Evolutionary conservation across 1,284 basidiomycete species (phyloP), one percentile per base, ranked within the genome.

Genomic region (Papiliotrema flavescens): DNA sequence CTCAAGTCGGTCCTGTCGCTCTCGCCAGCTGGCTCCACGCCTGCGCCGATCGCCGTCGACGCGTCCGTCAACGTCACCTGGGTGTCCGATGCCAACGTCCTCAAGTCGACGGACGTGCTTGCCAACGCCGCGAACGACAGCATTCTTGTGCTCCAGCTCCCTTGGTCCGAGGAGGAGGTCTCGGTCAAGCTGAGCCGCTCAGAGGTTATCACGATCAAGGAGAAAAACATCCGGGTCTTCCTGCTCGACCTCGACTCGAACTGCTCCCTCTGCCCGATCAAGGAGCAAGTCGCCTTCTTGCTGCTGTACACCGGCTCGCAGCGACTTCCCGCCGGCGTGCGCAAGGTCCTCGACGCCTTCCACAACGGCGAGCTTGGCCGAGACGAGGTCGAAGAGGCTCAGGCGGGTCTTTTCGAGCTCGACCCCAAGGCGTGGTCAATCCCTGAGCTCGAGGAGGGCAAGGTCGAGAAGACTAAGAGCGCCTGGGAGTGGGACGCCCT

Each of bases 241-340:
- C 60, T 76, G 15, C 66, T 78, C 22, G 69, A 73, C 55, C 61
- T 74, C 51, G 62, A 69, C 50, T 50, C 65, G 20, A 37, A 62
- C 11, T 58, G 62, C 26, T 61, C 74, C 3, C 57, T 67, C 44
- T 63, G 64, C 56, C 67, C 74, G 20, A 73, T 76, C 56, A 62
- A 69, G 47, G 74, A 76, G 56, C 68, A 76, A 53, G 71, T 74
- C 51, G 77, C 71, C 9, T 78, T 78, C 71, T 64, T 78, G 39
- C 69, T 78, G 22, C 67, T 78, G 40, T 78, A 76, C 72, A 75
- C 76, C 44, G 74, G 73, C 44, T 42, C 55, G 24, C 61, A 71
- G 51, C 67, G 63, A 53, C 64, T 78, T 13, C 63, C 72, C 37
- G 51, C 48, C 19, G 67, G 67, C 39, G 63, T 78, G n/a, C 65